phyloP scores from a whole-genome alignment of 1,284 basidiomycete genomes.

The Cystobasidiaceae sp. region DNA sequence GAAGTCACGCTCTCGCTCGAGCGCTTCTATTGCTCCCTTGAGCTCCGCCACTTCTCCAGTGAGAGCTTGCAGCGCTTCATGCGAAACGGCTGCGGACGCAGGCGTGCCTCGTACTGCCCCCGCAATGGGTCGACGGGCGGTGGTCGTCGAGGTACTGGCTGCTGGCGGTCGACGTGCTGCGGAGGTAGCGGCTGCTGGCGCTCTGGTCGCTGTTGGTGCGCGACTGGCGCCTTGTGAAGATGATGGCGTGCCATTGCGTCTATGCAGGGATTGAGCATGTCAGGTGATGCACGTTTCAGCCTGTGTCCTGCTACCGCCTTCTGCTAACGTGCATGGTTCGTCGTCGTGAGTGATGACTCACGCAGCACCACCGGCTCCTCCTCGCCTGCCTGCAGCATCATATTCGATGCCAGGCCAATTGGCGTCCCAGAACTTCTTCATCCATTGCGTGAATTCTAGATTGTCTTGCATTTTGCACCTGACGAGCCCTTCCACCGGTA shows the following conservation, averaged over 20 bases:
- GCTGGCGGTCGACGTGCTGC: conserved; percentile 21
- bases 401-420: conserved; percentile 86
- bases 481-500: conserved; percentile 83
- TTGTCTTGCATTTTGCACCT: conserved; percentile 99
- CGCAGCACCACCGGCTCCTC: conserved; percentile 52
- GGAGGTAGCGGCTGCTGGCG: background rate
- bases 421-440: conserved; percentile 90
- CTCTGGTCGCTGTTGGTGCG: conserved; percentile 9
- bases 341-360: background rate
- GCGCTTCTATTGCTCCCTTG: conserved; percentile 61
- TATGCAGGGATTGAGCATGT: too few relatives aligned
- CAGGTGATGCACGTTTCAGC: too few relatives aligned
- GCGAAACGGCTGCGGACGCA: conserved; percentile 26
- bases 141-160: conserved; percentile 4
- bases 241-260: conserved; percentile 19
- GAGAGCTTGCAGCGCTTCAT: conserved; percentile 55
- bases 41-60: conserved; percentile 78
- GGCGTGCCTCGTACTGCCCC: background rate
- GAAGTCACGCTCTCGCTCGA: conserved; percentile 60
- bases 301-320: too few relatives aligned
- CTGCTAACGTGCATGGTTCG: too few relatives aligned
- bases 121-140: background rate
- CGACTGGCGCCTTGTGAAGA: conserved; percentile 11
- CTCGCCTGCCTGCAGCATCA: conserved; percentile 74
- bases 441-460: conserved; percentile 97